Percentiles rank a stretch among this genome's conserved stretches.
Conservation (phyloP, 202 grass and related monocot species). For the Zoysia matrella region DNA sequence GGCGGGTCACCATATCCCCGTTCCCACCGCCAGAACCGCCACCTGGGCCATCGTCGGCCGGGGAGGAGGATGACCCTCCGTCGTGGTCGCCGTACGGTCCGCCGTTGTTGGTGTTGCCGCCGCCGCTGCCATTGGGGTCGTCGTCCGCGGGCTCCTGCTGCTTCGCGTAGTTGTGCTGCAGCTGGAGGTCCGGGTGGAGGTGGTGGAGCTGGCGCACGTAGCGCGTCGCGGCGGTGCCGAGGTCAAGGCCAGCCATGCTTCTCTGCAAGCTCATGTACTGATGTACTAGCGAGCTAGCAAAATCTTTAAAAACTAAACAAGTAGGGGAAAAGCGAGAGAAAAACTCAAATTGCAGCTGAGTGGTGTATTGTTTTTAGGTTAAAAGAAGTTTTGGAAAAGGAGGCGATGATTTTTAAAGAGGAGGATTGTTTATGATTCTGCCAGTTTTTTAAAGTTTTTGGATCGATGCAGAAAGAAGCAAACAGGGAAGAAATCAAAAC, state of each 20-base stretch:
- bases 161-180: constrained; percentile 68
- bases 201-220: constrained; percentile 79
- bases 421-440: constrained; percentile 62
- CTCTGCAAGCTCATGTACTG: constrained; percentile 81
- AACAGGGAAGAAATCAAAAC: constrained; percentile 61
- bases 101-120: constrained; percentile 36
- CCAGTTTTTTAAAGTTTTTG: constrained; percentile 43
- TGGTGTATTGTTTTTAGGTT: constrained; percentile 75
- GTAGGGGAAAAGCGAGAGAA: constrained; percentile 43
- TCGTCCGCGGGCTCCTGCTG: constrained; percentile 66
- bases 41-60: constrained; percentile 33
- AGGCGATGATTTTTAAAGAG: constrained; percentile 83
- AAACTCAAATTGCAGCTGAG: constrained; percentile 56
- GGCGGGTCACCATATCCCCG: constrained; percentile 53
- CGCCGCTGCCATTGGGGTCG: constrained; percentile 54
- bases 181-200: constrained; percentile 71
- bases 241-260: constrained; percentile 89
- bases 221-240: constrained; percentile 76
- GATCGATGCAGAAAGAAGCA: constrained; percentile 85
- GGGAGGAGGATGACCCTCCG: constrained; percentile 55
- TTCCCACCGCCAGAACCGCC: constrained; percentile 32
- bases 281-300: constrained; percentile 51
- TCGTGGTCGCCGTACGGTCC: constrained; percentile 46
- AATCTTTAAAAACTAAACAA: constrained; percentile 45
- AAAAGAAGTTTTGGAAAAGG: constrained; percentile 77